Evolutionary conservation across 1,284 basidiomycete genomes (phyloP).

Genomic region (Marasmius tenuissimus): DNA sequence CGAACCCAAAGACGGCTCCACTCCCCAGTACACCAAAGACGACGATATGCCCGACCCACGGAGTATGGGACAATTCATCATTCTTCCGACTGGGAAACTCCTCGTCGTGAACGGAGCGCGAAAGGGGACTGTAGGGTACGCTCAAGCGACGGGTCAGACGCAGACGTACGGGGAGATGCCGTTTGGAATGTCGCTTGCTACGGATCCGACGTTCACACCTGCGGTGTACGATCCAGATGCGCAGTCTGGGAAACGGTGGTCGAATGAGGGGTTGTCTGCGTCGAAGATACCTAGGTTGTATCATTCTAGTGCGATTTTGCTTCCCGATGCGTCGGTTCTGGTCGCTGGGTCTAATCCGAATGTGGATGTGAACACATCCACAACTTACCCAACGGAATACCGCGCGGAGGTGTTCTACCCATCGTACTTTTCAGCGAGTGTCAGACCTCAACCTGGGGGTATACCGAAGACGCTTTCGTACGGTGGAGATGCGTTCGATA

Average conservation of each 20-base stretch:
- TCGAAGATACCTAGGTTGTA: conserved; percentile 77
- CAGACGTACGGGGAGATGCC: conserved; percentile 37
- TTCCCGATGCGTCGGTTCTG: conserved; percentile 84
- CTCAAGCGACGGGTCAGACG: conserved; percentile 37
- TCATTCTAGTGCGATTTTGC: conserved; percentile 87
- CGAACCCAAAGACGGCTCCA: conserved; percentile 57
- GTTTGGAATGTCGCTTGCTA: conserved; percentile 23
- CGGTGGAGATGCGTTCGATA: conserved; percentile 79
- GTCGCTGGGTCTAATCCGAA: conserved; percentile 94
- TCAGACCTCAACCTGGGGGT: conserved; percentile 71
- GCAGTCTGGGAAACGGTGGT: conserved; percentile 26
- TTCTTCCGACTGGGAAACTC: conserved; percentile 63
- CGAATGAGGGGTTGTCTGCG: conserved; percentile 12
- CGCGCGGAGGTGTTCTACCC: conserved; percentile 87
- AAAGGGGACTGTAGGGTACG: conserved; percentile 63
- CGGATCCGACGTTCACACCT: conserved; percentile 66
- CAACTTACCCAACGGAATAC: conserved; percentile 83
- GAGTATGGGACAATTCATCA: conserved; percentile 77
- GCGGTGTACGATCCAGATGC: conserved; percentile 76
- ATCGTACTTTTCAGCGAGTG: conserved; percentile 72
- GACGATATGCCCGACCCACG: conserved; percentile 75
- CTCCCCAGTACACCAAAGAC: conserved; percentile 48
- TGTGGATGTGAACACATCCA: conserved; percentile 71
- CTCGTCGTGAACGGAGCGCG: conserved; percentile 66
- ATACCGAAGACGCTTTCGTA: conserved; percentile 77